Percentiles rank a stretch among this genome's conserved stretches.
Conservation (phyloP, 345 rosid genomes). For the Syzygium jambos region DNA sequence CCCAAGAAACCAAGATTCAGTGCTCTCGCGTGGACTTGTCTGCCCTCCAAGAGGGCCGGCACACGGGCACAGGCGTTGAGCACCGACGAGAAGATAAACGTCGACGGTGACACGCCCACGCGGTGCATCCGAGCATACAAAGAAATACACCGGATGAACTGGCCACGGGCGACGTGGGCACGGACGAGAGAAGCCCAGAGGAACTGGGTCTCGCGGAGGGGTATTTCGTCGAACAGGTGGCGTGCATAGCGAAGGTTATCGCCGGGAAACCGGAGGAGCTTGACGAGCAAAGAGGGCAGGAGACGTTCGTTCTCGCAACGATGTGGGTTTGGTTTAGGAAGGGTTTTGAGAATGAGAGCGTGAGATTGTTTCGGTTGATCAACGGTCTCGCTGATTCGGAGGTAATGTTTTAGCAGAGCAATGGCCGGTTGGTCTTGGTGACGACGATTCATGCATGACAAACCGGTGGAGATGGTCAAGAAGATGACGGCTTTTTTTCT, state of each 20-base stretch:
- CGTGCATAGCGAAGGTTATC: constrained; percentile 23
- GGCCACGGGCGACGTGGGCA: constrained; percentile 12
- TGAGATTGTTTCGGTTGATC: constrained; percentile 25
- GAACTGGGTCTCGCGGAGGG: constrained; percentile 13
- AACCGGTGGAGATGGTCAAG: neutral
- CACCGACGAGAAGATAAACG: constrained; percentile 56
- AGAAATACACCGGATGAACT: constrained; percentile 11
- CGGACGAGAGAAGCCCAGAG: constrained; percentile 26
- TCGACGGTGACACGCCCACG: constrained; percentile 20
- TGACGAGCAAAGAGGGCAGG: constrained; percentile 6
- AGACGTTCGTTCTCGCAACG: neutral
- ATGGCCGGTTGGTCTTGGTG: neutral
- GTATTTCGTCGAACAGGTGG: constrained; percentile 29
- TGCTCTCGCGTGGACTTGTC: constrained; percentile 39
- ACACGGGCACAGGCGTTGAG: constrained; percentile 61
- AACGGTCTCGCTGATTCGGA: constrained; percentile 4
- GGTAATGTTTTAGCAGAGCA: neutral
- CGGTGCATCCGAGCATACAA: constrained; percentile 20
- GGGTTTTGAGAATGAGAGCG: constrained; percentile 13
- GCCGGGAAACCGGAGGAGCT: neutral
- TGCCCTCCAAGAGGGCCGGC: constrained; percentile 25
- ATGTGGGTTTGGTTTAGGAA: neutral
- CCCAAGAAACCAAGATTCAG: constrained; percentile 34
- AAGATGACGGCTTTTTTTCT: neutral
- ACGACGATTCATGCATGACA: neutral